Evolutionary conservation across 2,329 filamentous ascomycete genomes (phyloP), one percentile per base, ranked within the genome.

Genomic region (Alternaria tenuissima): DNA sequence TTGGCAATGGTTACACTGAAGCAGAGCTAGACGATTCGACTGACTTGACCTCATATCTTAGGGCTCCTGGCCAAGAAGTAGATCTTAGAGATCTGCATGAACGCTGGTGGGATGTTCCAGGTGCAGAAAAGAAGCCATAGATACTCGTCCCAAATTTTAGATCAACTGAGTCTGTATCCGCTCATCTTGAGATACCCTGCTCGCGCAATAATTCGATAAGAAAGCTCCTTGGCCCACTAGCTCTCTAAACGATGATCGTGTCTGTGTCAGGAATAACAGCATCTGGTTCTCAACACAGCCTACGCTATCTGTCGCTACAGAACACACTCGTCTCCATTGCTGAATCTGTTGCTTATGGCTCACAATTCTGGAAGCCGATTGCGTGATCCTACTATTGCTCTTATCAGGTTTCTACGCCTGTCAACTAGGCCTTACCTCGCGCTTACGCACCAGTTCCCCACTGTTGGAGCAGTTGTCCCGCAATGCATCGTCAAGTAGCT

Each of bases 1-100:
- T 91, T 66, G 90, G 90, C 0, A 90, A 89, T 69, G 90, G 90
- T 0, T 87, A 85, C 78, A 91, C 88, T 3, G 80, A 68, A 55
- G 85, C 84, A 62, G 90, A 92, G 74, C 65, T 79, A 69, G 83
- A 86, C 36, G 78, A 81, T 6, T 79, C 79, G n/a, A 80, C 81
- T 4, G 88, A 91, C 67, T 80, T 91, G 72, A 90, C 88, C 11
- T 80, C 84, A 9, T 91, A 92, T 81, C 74, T 93, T 56, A 85
- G 80, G 64, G 67, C 83, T 30, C 85, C 85, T 0, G 68, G 62
- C 7, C 82, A 81, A 36, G 80, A 85, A 34, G 81, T 88, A 41
- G 87, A 91, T 71, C 76, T 92, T 62, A 82, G 83, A 64, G 83
- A 86, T 44, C 72, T 90, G 52, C 86, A 92, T 72, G 90, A 93